Percentiles rank a stretch among this genome's conserved stretches.
These are phyloP conservation scores for Sclerotiophoma versabilis DNA, from an alignment of 2,329 filamentous ascomycete genomes.

Conservation along the genomic window DNA sequence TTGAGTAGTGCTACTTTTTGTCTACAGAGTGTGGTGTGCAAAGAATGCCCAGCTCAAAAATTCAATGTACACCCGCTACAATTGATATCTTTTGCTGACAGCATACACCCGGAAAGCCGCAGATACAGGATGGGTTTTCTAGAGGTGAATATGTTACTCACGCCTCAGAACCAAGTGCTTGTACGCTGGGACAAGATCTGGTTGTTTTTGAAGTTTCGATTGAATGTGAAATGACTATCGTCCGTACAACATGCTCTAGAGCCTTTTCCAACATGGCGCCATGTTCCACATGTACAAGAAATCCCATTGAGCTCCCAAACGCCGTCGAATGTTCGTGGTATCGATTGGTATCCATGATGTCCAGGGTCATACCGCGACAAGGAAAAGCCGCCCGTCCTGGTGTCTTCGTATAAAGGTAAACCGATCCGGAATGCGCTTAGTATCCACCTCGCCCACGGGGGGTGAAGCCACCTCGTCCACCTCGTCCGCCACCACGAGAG, in stretches of 20 bases:
- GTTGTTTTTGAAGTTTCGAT: constrained; percentile 18
- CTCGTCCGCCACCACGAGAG: constrained; percentile 37
- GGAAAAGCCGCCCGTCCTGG: constrained; percentile 23
- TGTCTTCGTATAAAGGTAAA: constrained; percentile 16
- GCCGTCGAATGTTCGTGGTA: constrained; percentile 45
- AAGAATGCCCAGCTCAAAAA: no score
- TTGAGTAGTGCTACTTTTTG: no score
- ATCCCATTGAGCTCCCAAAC: constrained; percentile 41
- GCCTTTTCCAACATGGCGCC: constrained; percentile 32
- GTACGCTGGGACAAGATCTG: background rate
- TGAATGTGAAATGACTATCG: constrained; percentile 20
- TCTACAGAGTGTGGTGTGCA: no score
- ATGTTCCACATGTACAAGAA: constrained; percentile 35
- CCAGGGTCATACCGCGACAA: constrained; percentile 28
- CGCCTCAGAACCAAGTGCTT: no score
- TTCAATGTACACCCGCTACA: no score
- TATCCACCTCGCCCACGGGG: constrained; percentile 43
- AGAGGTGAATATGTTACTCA: no score
- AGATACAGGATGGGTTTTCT: no score
- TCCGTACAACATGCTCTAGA: constrained; percentile 18
- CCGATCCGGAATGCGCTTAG: constrained; percentile 25
- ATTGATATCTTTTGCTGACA: no score
- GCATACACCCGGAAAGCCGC: no score
- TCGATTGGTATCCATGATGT: constrained; percentile 37
- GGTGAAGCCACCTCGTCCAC: constrained; percentile 33